Percentiles rank a stretch among this genome's conserved stretches.
Conservation (phyloP, 2,329 filamentous ascomycete species). For the Albifimbria verrucaria region DNA sequence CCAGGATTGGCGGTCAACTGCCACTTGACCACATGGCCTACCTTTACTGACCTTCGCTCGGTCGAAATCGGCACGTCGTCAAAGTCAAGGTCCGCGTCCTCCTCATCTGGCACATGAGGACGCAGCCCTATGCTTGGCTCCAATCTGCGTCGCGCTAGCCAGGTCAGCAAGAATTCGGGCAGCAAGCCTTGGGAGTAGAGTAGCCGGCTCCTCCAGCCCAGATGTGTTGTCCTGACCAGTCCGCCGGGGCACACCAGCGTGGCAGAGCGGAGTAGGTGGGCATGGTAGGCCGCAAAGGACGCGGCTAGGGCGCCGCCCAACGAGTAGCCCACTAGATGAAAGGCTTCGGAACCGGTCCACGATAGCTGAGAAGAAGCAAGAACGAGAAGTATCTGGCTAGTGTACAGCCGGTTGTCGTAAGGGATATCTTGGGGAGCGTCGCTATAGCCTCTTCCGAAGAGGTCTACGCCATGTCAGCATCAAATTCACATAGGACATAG, state of each 20-base stretch:
- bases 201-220: conserved; percentile 58
- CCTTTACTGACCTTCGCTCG: conserved; percentile 42
- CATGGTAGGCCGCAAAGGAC: conserved; percentile 67
- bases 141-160: conserved; percentile 49
- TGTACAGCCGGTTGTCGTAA: conserved; percentile 63
- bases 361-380: conserved; percentile 59
- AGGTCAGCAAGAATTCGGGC: conserved; percentile 55
- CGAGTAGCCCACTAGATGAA: conserved; percentile 75
- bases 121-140: conserved; percentile 34
- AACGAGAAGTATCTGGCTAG: conserved; percentile 61
- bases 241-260: conserved; percentile 67
- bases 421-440: conserved; percentile 60
- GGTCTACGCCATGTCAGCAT: conserved; percentile 41
- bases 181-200: conserved; percentile 60
- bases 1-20: conserved; percentile 65
- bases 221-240: conserved; percentile 60
- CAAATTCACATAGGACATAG: background rate
- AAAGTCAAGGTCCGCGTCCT: conserved; percentile 38
- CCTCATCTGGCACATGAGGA: conserved; percentile 35
- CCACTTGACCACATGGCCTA: conserved; percentile 65
- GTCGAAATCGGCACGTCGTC: conserved; percentile 50
- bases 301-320: conserved; percentile 73
- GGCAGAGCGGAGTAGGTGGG: conserved; percentile 59
- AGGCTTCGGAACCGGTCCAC: conserved; percentile 54
- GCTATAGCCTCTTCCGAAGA: conserved; percentile 76